Evolutionary conservation across 441 rosid species (phyloP), one percentile per base, ranked within the genome.

Genomic region (Adansonia gregorii): DNA sequence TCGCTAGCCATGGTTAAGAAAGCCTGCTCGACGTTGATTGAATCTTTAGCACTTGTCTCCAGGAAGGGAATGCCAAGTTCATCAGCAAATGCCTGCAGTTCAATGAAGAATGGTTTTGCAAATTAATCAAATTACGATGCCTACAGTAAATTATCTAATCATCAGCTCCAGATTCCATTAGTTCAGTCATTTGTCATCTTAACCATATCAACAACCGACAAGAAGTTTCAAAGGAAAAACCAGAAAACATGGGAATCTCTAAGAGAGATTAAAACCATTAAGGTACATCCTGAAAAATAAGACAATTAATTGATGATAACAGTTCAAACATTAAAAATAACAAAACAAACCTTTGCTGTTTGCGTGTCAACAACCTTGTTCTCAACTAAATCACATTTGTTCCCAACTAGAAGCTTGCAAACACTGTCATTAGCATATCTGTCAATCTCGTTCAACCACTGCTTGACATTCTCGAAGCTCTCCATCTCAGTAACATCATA

Each of bases 401-500:
- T 94, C 74, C 97, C 98, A 17, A 91, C 94, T 9, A 94, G 78
- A 78, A 93, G 91, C 87, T 94, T 94, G 93, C 93, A 89, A 0
- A 94, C 98, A 80, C 87, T 94, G 20, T 93, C 97, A 85, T 89
- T 93, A 51, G 95, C 97, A 82, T 93, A 94, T 82, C 97, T 85
- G 72, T 91, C 97, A 15, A 94, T 93, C 85, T 93, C 97, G 71
- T 86, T 88, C 88, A 91, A 85, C 98, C 97, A 91, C 84, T 93
- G 95, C 88, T 93, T 94, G 74, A 94, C 98, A 78, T 94, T 94
- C 86, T 93, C 90, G 88, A 93, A 94, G 90, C 98, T 94, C 83
- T 94, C 97, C 95, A 88, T 87, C 82, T 92, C 97, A n/a, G 98
- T 94, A 74, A 94, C 96, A 74, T 92, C 97, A 82, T 92, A 94